These are phyloP conservation scores for Mortierella antarctica DNA, from an alignment of 192 early-diverging fungal species.

Conservation along the genomic window DNA sequence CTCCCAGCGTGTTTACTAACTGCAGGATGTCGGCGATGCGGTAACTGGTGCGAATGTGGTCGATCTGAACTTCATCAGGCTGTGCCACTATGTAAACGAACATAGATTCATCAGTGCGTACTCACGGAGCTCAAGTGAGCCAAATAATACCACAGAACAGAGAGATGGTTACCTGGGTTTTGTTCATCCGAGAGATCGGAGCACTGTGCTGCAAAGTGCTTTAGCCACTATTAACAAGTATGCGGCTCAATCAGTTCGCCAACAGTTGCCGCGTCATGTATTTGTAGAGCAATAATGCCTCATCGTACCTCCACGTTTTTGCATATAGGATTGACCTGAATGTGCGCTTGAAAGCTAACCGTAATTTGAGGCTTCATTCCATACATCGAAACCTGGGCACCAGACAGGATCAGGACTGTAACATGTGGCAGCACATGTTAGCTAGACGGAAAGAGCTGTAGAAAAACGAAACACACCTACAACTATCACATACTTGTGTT, in stretches of 20 bases:
- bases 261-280: background rate
- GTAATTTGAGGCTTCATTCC: slow-evolving; percentile 29
- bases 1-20: background rate
- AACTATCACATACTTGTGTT: slow-evolving; percentile 1
- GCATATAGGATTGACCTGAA: slow-evolving; percentile 39
- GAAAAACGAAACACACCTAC: background rate
- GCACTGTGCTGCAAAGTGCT: slow-evolving; percentile 20
- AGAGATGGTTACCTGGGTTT: slow-evolving; percentile 10
- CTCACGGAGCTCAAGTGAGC: background rate
- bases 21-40: slow-evolving; percentile 18
- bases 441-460: background rate
- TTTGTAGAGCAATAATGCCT: background rate
- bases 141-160: too few species aligned
- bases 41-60: slow-evolving; percentile 18
- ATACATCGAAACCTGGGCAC: slow-evolving; percentile 28
- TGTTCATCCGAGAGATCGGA: background rate
- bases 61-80: background rate
- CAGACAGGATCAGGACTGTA: slow-evolving; percentile 32
- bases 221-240: slow-evolving; percentile 31
- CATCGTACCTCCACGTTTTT: slow-evolving; percentile 37
- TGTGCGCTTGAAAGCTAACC: slow-evolving; percentile 24
- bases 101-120: background rate
- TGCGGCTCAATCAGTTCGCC: background rate
- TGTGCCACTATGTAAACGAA: background rate
- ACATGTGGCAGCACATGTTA: too few species aligned